These are phyloP conservation scores for Fragaria vesca DNA, from an alignment of 306 rosid species.

Conservation along the genomic window DNA sequence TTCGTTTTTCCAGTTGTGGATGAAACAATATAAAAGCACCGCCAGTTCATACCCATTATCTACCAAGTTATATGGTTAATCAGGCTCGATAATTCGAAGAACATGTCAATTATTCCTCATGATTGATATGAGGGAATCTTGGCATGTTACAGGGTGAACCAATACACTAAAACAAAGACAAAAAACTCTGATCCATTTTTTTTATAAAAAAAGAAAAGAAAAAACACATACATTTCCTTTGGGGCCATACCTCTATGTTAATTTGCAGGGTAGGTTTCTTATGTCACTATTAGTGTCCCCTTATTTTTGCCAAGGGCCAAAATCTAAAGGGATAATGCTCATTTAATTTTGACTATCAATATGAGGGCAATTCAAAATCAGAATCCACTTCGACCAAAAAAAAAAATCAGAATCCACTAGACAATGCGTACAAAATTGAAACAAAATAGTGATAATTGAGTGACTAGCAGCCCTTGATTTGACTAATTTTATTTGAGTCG, in stretches of 20 bases:
- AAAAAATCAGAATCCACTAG: not conserved
- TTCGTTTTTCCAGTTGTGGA: constrained; percentile 1
- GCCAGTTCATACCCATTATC: constrained; percentile 39
- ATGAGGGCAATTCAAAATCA: not conserved
- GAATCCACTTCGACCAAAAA: too few relatives aligned
- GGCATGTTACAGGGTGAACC: constrained; percentile 64
- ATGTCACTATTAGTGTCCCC: not conserved
- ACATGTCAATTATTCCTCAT: constrained; percentile 39
- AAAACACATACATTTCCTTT: not conserved
- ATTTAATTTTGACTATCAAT: not conserved
- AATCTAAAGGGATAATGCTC: not conserved
- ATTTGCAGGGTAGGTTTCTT: constrained; percentile 9
- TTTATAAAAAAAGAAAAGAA: not conserved
- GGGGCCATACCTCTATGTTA: constrained; percentile 17
- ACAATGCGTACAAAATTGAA: not conserved
- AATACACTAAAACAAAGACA: constrained; percentile 57
- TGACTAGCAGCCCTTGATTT: not conserved
- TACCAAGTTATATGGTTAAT: constrained; percentile 33
- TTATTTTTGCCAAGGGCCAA: not conserved
- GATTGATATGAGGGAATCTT: constrained; percentile 69
- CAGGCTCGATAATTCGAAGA: constrained; percentile 18
- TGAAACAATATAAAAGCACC: constrained; percentile 20
- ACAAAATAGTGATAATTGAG: not conserved
- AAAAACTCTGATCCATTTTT: constrained; percentile 23
- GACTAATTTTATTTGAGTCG: not conserved